Base-by-base conservation (phyloP, 140 eudicot genomes). In the Flaveria floridana region DNA sequence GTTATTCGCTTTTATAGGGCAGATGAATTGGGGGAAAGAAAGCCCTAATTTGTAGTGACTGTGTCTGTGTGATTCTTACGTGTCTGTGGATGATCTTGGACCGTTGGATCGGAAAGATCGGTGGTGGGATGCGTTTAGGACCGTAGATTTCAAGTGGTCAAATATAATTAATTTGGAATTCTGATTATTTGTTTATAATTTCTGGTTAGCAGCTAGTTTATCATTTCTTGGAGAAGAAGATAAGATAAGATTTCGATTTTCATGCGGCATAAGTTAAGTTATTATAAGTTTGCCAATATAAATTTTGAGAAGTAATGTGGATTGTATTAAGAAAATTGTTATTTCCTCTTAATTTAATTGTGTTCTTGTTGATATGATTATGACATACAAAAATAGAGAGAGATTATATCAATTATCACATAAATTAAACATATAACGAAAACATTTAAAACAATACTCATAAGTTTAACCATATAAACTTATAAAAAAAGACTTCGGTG, bases 21-120 rank as follows among this genome's bases (percentile, higher is more conserved):
- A 28, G 44, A n/a, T 65, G 83, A 70, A 72, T 78, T 79, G 79
- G 80, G 75, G 75, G 5, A 73, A 73, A 53, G 70, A 61, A 77
- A 80, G 75, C 90, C 86, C 84, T 78, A 86, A 79, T 71, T 78
- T 50, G 1, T 25, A 58, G 52, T 41, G 70, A 69, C 41, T 23
- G 25, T 23, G 25, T 23, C 25, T 5, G 41, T 30, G 81, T 64
- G 53, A 37, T 61, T 52, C 77, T 59, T 69, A 37, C 41, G 41
- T 34, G 41, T 46, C 12, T 26, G 19, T 4, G 15, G 7, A 2
- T 47, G 37, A 65, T 23, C 76, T 37, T 66, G 73, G 78, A 9
- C 48, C 82, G 82, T 83, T 61, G 30, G 82, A 75, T 76, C 39
- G 44, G 8, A 13, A 7, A 62, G 25, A 48, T 2, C 9, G 68